Evolutionary conservation across 176 grass and related monocot species (phyloP).

Genomic region (Thinopyrum elongatum): DNA sequence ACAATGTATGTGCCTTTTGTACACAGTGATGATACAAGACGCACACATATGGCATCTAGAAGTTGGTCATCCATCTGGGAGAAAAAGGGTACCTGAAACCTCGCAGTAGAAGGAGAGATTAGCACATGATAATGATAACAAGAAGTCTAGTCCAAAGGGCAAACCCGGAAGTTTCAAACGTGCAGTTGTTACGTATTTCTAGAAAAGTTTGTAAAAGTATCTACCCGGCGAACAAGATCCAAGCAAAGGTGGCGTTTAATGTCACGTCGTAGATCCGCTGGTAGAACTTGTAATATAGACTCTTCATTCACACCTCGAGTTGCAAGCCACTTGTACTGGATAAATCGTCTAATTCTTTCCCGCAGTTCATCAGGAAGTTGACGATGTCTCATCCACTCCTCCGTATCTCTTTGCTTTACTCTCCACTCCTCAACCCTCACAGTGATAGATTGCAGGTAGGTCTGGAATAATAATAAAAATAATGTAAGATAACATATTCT

Average conservation of each 20-base stretch:
- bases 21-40: constrained; percentile 85
- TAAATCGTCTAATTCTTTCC: constrained; percentile 76
- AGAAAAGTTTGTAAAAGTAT: constrained; percentile 22
- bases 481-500: background rate
- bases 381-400: constrained; percentile 98
- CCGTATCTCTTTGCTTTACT: constrained; percentile 93
- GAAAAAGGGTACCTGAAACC: constrained; percentile 86
- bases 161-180: background rate
- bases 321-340: constrained; percentile 97
- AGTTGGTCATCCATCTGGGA: constrained; percentile 92
- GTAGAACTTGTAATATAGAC: constrained; percentile 70
- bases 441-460: constrained; percentile 93
- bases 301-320: constrained; percentile 96
- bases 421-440: constrained; percentile 95
- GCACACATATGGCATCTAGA: constrained; percentile 91
- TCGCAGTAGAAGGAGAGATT: background rate
- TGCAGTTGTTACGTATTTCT: background rate
- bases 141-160: background rate
- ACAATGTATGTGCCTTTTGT: constrained; percentile 85
- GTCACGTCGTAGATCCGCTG: constrained; percentile 84
- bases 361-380: constrained; percentile 68
- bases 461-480: constrained; percentile 40
- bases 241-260: constrained; percentile 94
- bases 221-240: constrained; percentile 92
- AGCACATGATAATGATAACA: background rate